Conservation (phyloP, 352 stramenopile species). For the Globisporangium nagaii region DNA sequence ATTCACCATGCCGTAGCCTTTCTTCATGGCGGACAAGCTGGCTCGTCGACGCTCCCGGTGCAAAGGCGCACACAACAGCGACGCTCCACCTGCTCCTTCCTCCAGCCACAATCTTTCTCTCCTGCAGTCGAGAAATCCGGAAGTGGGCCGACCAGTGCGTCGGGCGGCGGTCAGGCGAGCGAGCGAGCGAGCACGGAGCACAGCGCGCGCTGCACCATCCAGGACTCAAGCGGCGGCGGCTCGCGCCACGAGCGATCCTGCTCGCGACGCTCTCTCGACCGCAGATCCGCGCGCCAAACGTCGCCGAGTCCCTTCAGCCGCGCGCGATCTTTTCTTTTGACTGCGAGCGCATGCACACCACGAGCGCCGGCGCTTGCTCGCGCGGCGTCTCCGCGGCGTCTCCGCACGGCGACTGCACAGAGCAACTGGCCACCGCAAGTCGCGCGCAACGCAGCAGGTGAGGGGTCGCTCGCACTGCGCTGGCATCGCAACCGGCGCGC, state of each 20-base stretch:
- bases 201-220: too few species aligned
- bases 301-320: neutral
- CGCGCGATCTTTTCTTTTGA: neutral
- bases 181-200: too few species aligned
- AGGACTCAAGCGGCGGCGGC: too few species aligned
- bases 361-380: neutral
- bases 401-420: neutral
- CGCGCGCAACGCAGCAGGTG: neutral
- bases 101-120: neutral
- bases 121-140: constrained; percentile 1
- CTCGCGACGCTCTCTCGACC: neutral
- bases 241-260: neutral
- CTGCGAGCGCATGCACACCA: too few species aligned
- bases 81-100: neutral
- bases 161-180: neutral
- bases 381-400: neutral
- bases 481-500: too few species aligned
- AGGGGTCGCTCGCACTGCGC: neutral
- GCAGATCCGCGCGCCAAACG: neutral
- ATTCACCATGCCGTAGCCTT: constrained; percentile 4
- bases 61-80: neutral
- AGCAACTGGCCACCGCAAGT: neutral
- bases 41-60: neutral
- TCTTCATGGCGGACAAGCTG: neutral
- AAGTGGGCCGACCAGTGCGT: neutral